Conservation (phyloP, 1,139 yeast genomes). For the Candida labiduridarum region DNA sequence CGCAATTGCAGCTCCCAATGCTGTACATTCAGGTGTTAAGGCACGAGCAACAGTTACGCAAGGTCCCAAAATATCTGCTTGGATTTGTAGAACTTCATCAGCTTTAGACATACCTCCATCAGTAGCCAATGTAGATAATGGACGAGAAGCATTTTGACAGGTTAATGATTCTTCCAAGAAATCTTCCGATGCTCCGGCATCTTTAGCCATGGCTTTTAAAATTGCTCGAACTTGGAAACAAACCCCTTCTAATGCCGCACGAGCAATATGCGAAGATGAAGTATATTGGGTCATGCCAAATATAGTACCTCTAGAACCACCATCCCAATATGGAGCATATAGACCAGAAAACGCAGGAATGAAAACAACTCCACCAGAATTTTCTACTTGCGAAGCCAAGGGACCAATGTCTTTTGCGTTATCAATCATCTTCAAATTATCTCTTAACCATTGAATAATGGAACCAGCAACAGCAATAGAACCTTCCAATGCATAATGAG, state of each 20-base stretch:
- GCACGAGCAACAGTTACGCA: constrained; percentile 86
- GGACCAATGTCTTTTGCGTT: constrained; percentile 90
- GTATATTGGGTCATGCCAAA: constrained; percentile 92
- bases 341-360: constrained; percentile 95
- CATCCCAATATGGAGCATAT: constrained; percentile 96
- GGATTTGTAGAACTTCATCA: constrained; percentile 90
- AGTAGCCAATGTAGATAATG: constrained; percentile 66
- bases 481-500: constrained; percentile 91
- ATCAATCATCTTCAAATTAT: constrained; percentile 80
- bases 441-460: constrained; percentile 92
- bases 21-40: constrained; percentile 86
- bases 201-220: constrained; percentile 85
- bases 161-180: constrained; percentile 46
- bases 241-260: constrained; percentile 95
- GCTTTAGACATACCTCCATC: constrained; percentile 98
- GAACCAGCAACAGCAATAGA: constrained; percentile 97
- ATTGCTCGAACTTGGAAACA: constrained; percentile 94
- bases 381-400: constrained; percentile 76
- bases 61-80: constrained; percentile 85
- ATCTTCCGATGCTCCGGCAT: constrained; percentile 62
- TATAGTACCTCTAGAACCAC: constrained; percentile 90
- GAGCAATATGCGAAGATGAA: constrained; percentile 81
- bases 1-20: constrained; percentile 95
- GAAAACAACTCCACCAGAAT: constrained; percentile 90
- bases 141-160: constrained; percentile 45